Evolutionary conservation across 2,329 filamentous ascomycete genomes (phyloP), one percentile per base, ranked within the genome.

Genomic region (Leptoxyphium fumago): DNA sequence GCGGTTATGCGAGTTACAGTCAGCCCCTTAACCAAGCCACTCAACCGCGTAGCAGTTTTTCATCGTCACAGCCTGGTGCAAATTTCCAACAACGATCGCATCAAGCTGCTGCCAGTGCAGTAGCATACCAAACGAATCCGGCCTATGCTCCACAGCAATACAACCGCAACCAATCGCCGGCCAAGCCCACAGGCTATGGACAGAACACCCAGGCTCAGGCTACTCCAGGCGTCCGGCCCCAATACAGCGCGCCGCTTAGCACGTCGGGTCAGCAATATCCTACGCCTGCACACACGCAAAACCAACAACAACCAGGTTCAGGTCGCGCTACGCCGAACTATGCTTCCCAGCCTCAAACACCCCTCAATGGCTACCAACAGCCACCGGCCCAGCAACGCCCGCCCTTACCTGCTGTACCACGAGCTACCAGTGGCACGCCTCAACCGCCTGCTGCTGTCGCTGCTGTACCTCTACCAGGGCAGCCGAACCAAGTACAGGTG

Each of bases 281-380:
- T 10, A 41, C 44, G 11, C 43, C 46, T 10, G 26, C 50, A 46
- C 46, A 51, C 40, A 45, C 43, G 9, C 46, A 47, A 21, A 47
- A 42, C 43, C 43, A 45, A 41, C 50, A 50, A 40, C 54, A 56
- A 38, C 45, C 56, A 9, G 51, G 48, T 2, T 56, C 54, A 29
- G 55, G 55, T 2, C 45, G 56, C 41, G 55, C 45, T 4, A 59
- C 56, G 9, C 56, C 56, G 2, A 48, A 46, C 36, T 55, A 52
- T 39, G 50, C 56, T 30, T 53, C 52, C 3, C 54, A 58, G 42
- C 52, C 55, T 7, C 52, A 53, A 14, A 56, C 55, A 13, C 51
- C 55, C n/a, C 51, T 57, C 43, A 57, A 57, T 40, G 55, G 55
- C n/a, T 51, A 48, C 17, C 43, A 45, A 21, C 11, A 10, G 6